Conservation (phyloP, 2,329 filamentous ascomycete genomes). For the Penicillium decumbens region DNA sequence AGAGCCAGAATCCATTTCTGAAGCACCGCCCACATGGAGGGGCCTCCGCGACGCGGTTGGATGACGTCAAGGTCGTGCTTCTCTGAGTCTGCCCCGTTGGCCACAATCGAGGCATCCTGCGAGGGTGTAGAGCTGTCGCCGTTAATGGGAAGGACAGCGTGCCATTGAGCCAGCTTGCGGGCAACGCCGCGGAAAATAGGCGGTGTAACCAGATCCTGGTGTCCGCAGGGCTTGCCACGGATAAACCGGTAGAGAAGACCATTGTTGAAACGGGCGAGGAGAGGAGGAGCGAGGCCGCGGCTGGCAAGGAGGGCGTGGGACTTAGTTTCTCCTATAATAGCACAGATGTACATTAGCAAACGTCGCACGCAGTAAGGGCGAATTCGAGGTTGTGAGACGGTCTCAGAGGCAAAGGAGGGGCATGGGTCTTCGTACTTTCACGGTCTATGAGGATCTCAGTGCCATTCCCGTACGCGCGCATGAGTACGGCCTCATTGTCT, state of each 20-base stretch:
- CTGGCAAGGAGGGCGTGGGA: slow-evolving; percentile 82
- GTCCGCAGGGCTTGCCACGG: slow-evolving; percentile 70
- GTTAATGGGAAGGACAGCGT: slow-evolving; percentile 62
- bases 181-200: slow-evolving; percentile 80
- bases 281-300: slow-evolving; percentile 73
- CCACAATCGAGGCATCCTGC: slow-evolving; percentile 14
- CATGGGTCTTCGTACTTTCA: slow-evolving; percentile 60
- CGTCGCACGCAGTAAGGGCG: slow-evolving; percentile 28
- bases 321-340: slow-evolving; percentile 52
- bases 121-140: slow-evolving; percentile 36
- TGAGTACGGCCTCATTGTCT: slow-evolving; percentile 77
- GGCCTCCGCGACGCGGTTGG: slow-evolving; percentile 55
- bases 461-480: slow-evolving; percentile 89
- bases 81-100: slow-evolving; percentile 4
- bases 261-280: slow-evolving; percentile 90
- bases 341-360: slow-evolving; percentile 30
- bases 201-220: slow-evolving; percentile 71
- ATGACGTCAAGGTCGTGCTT: slow-evolving; percentile 20
- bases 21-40: slow-evolving; percentile 91
- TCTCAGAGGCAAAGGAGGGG: not conserved
- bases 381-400: not conserved
- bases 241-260: slow-evolving; percentile 94
- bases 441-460: slow-evolving; percentile 95
- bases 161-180: slow-evolving; percentile 83
- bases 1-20: slow-evolving; percentile 92